A percentile compares a stretch with the other conserved stretches of the same genome.
These are phyloP conservation scores for Cryptomeria japonica DNA, from an alignment of 75 land plant species.

Conservation along the genomic window DNA sequence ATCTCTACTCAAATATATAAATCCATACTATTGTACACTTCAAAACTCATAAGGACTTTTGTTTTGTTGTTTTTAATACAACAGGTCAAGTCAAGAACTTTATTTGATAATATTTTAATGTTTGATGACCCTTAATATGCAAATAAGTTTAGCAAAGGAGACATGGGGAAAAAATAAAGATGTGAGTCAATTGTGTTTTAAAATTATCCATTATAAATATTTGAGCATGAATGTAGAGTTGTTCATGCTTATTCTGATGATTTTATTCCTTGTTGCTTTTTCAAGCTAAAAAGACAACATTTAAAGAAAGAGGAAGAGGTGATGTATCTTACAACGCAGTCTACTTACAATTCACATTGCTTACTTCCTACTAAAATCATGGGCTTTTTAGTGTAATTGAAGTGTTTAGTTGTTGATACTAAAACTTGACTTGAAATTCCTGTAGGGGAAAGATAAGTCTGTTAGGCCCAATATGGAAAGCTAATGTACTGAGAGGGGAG, in stretches of 20 bases:
- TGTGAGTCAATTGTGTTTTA: slow-evolving; percentile 31
- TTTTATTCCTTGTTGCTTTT: not conserved
- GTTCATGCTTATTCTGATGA: not conserved
- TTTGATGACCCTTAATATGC: slow-evolving; percentile 89
- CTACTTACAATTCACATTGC: not conserved
- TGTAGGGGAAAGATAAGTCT: slow-evolving; percentile 8
- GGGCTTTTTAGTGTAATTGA: not conserved
- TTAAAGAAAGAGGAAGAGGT: slow-evolving; percentile 45
- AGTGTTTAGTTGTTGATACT: not conserved
- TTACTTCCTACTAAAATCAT: not conserved
- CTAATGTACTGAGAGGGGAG: too few species aligned
- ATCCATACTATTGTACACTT: too few species aligned
- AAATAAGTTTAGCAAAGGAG: slow-evolving; percentile 61
- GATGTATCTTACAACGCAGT: not conserved
- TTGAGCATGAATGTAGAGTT: not conserved
- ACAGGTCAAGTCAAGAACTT: slow-evolving; percentile 90
- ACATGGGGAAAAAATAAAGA: slow-evolving; percentile 83
- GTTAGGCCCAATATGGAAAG: too few species aligned
- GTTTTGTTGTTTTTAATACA: slow-evolving; percentile 13
- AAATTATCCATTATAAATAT: not conserved
- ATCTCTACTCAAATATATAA: too few species aligned
- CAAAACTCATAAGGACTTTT: too few species aligned
- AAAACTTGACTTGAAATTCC: not conserved
- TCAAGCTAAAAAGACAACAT: slow-evolving; percentile 57
- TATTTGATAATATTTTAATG: slow-evolving; percentile 84